Evolutionary conservation across 2,329 filamentous ascomycete genomes (phyloP).

Genomic region (Chaetomium strumarium): DNA sequence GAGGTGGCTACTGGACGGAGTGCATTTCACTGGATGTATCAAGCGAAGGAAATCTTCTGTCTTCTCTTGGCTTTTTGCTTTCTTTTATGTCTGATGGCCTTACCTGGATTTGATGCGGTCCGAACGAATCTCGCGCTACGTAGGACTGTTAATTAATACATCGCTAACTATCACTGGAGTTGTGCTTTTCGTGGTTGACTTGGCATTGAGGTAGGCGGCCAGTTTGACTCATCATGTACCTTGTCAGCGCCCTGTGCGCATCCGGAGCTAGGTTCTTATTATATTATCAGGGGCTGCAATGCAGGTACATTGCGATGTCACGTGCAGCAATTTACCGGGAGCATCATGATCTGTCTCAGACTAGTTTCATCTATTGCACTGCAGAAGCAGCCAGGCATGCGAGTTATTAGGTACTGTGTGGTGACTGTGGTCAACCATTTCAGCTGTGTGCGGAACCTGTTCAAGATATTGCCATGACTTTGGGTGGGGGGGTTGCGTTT

Average conservation of each 20-base stretch:
- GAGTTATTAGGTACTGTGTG: not conserved
- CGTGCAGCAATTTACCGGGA: slow-evolving; percentile 8
- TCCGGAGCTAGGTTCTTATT: too few species aligned
- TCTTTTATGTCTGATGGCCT: not conserved
- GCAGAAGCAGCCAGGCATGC: not conserved
- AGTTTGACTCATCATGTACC: too few species aligned
- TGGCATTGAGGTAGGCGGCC: not conserved
- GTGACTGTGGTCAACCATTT: too few species aligned
- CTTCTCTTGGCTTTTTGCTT: slow-evolving; percentile 1
- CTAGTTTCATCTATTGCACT: slow-evolving; percentile 21
- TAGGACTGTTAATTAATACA: slow-evolving; percentile 18
- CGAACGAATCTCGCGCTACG: slow-evolving; percentile 7
- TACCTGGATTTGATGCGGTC: slow-evolving; percentile 2
- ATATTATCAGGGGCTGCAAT: not conserved
- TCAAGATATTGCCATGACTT: not conserved
- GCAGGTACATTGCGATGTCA: not conserved
- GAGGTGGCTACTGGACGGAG: not conserved
- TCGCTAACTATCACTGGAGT: not conserved
- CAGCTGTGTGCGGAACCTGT: not conserved
- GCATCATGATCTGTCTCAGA: slow-evolving; percentile 23
- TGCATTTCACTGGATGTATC: not conserved
- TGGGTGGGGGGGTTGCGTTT: too few species aligned
- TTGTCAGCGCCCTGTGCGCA: not conserved
- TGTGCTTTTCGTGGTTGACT: not conserved
- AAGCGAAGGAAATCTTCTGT: not conserved